Percentiles rank a stretch among this genome's conserved stretches.
Evolutionary conservation across 2,329 filamentous ascomycete genomes (phyloP).

Genomic region (Colletotrichum navitas): DNA sequence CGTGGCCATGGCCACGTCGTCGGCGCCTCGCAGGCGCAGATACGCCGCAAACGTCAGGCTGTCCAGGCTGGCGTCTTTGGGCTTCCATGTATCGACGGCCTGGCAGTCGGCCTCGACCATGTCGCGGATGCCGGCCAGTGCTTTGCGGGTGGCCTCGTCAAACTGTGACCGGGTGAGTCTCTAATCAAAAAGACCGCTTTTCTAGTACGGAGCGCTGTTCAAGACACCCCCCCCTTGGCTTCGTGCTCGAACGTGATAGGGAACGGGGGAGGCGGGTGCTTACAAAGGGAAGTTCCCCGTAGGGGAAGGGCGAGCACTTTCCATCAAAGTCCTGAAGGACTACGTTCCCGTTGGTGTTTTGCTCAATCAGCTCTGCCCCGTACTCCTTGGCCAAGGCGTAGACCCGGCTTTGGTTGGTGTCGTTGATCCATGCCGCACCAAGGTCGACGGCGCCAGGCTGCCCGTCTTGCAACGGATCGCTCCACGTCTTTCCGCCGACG

Average conservation of each 20-base stretch:
- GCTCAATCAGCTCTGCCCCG: not conserved
- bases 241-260: not conserved
- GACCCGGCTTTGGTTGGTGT: not conserved
- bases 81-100: not conserved
- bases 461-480: not conserved
- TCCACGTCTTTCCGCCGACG: not conserved
- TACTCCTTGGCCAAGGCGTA: not conserved
- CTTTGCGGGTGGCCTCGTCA: not conserved
- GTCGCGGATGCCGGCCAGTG: not conserved
- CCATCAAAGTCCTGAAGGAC: not conserved
- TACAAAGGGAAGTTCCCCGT: not conserved
- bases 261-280: not conserved
- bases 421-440: not conserved
- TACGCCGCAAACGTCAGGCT: not conserved
- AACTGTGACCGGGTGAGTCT: not conserved
- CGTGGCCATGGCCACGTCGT: not conserved
- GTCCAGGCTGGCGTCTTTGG: not conserved
- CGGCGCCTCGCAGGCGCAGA: not conserved
- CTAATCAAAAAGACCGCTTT: not conserved
- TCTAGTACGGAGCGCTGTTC: not conserved
- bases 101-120: not conserved
- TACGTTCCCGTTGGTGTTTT: not conserved
- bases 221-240: too few species aligned
- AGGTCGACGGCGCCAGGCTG: not conserved
- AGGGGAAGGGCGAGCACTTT: not conserved